Evolutionary conservation across 129 eudicot genomes (phyloP).

Genomic region (Centaurea solstitialis): DNA sequence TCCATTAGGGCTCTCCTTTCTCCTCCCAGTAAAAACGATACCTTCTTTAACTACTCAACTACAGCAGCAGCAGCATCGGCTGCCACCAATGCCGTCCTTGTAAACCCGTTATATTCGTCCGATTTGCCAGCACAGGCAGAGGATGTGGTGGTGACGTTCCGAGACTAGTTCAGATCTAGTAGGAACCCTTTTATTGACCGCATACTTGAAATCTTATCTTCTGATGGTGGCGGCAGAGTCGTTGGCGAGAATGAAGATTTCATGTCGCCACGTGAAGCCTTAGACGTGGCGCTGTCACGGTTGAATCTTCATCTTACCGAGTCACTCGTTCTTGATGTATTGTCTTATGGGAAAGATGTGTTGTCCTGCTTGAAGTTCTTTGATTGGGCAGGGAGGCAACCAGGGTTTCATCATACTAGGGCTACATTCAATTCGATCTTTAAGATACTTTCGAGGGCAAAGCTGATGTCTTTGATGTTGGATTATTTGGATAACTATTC

Average conservation of each 20-base stretch:
- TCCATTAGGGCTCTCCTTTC: slow-evolving; percentile 37
- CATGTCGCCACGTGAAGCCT: slow-evolving; percentile 6
- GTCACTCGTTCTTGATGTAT: slow-evolving; percentile 59
- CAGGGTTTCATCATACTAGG: slow-evolving; percentile 65
- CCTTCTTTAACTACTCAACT: slow-evolving; percentile 19
- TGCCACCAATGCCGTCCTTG: not conserved
- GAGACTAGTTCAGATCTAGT: slow-evolving; percentile 61
- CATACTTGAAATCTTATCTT: slow-evolving; percentile 47
- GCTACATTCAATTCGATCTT: slow-evolving; percentile 71
- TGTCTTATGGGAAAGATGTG: slow-evolving; percentile 57
- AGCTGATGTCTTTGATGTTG: slow-evolving; percentile 52
- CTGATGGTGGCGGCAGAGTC: slow-evolving; percentile 9
- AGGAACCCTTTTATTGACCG: slow-evolving; percentile 46
- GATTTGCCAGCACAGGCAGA: slow-evolving; percentile 1
- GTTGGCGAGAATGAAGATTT: slow-evolving; percentile 14
- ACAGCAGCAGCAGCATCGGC: slow-evolving; percentile 25
- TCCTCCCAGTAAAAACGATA: slow-evolving; percentile 17
- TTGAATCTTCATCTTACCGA: slow-evolving; percentile 55
- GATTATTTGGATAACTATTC: slow-evolving; percentile 49
- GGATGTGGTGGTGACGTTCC: slow-evolving; percentile 52
- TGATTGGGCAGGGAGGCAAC: slow-evolving; percentile 92
- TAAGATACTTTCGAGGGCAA: slow-evolving; percentile 51
- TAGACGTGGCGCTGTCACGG: slow-evolving; percentile 40
- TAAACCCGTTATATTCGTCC: slow-evolving; percentile 16
- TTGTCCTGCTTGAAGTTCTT: slow-evolving; percentile 72